Conservation (phyloP, 1,284 basidiomycete species). For the Sporisorium exsertum region DNA sequence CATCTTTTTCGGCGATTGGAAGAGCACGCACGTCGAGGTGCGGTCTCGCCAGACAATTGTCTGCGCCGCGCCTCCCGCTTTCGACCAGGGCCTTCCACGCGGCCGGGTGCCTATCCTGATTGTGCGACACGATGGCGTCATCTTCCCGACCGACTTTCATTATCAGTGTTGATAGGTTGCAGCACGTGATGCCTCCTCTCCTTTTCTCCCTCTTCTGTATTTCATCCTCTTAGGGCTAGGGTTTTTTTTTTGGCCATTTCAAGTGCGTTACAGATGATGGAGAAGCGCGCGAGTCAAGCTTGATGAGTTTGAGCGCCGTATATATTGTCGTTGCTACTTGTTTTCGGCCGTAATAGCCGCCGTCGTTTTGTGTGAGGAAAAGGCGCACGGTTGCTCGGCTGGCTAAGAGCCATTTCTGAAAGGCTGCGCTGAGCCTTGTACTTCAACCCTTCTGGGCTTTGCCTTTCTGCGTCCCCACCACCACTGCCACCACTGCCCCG, state of each 20-base stretch:
- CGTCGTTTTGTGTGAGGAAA: not conserved
- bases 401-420: too few species aligned
- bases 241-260: not conserved
- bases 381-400: not conserved
- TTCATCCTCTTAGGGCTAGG: conserved; percentile 3
- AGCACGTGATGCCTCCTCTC: not conserved
- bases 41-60: conserved; percentile 82
- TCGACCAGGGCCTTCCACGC: conserved; percentile 47
- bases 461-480: not conserved
- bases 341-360: not conserved
- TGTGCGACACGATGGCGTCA: conserved; percentile 86
- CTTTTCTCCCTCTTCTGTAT: not conserved
- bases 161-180: conserved; percentile 40
- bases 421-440: too few species aligned
- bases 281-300: not conserved
- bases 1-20: conserved; percentile 89
- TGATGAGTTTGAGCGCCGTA: too few species aligned
- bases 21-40: conserved; percentile 86
- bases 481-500: not conserved
- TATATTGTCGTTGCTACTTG: too few species aligned
- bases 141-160: conserved; percentile 79
- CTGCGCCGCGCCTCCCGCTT: conserved; percentile 65
- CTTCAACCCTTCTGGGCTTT: not conserved
- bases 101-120: conserved; percentile 80
- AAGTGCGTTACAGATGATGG: not conserved